phyloP scores from a whole-genome alignment of 2,329 filamentous ascomycete species.

The Teratosphaeria nubilosa region DNA sequence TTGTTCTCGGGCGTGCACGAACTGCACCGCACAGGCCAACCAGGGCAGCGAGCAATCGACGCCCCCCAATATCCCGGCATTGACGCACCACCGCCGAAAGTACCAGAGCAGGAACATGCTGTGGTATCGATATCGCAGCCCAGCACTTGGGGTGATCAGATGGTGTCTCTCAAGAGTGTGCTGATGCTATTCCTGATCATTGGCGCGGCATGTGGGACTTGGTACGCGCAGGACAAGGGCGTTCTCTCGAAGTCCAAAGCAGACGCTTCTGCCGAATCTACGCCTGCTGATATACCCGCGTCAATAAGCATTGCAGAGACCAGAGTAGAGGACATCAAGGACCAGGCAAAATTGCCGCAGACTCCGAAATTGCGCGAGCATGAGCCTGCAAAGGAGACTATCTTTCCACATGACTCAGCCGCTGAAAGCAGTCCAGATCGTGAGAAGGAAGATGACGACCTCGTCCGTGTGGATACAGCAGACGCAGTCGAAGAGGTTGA shows the following conservation, averaged over 20 bases:
- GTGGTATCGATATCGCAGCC: background rate
- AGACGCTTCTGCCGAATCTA: background rate
- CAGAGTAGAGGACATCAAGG: background rate
- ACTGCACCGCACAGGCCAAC: constrained; percentile 8
- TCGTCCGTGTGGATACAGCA: constrained; percentile 8
- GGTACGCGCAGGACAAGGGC: background rate
- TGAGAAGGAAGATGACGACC: constrained; percentile 6
- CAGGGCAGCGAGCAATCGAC: constrained; percentile 8
- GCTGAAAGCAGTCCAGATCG: constrained; percentile 7
- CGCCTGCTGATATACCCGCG: background rate
- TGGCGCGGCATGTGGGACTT: background rate
- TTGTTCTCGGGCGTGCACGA: constrained; percentile 23
- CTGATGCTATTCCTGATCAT: background rate
- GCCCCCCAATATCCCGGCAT: constrained; percentile 11
- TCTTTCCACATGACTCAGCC: constrained; percentile 20
- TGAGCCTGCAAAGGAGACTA: constrained; percentile 27
- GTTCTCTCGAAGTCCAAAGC: background rate
- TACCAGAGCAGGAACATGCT: background rate
- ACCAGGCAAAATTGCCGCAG: background rate
- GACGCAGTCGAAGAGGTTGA: constrained; percentile 2
- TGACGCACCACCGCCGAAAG: constrained; percentile 6
- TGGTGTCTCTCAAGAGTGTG: background rate
- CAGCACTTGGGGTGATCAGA: background rate
- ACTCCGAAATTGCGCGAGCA: constrained; percentile 16
- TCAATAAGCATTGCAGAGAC: background rate